Base-by-base conservation (phyloP, 2,329 filamentous ascomycete species). In the Ascosphaera pollenicola region DNA sequence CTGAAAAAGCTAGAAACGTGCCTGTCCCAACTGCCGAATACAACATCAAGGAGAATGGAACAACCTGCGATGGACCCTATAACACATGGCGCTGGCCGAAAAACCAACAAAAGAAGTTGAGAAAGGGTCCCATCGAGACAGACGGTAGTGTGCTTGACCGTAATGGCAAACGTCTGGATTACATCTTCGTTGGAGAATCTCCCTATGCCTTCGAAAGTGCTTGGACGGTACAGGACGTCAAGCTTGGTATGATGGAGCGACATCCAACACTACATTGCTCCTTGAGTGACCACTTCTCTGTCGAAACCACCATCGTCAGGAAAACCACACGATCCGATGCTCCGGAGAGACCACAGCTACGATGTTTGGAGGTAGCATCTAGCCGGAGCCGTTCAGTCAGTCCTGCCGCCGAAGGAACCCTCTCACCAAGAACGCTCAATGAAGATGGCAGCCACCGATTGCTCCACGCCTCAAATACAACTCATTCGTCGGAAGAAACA, bases 81-180 rank as follows among this genome's bases (percentile, higher is more conserved):
- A 95, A 95, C 56, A 93, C 87, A 3, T 98, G 89, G 89, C 70
- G 85, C 35, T 95, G 87, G 87, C 66, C 73, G 42, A 73, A 80
- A 49, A 62, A 62, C 13, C 66, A 80, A 49, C 77, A 73, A 54
- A 78, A 78, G 50, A 66, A 66, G 4, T 62, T 91, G 2, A 69
- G 69, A 13, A 70, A 70, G 36, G 66, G 70, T 40, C 66, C 75
- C n/a, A 64, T 74, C 32, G 56, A 63, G 3, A 65, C 92, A 5
- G 64, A 77, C n/a, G 67, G 69, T 0, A 67, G 76, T 36, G 70
- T 71, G 0, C 57, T 65, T 3, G 85, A 94, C 52, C 73, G 72
- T 0, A 66, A 64, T 17, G 87, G 79, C n/a, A 87, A 93, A 55
- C 68, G 89, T 17, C 68, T 95, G 37, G 89, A 98, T 59, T 98